Percentiles rank a stretch among this genome's conserved stretches.
Evolutionary conservation across 2,329 filamentous ascomycete species (phyloP).

Genomic region (Amauroascus verrucosus): DNA sequence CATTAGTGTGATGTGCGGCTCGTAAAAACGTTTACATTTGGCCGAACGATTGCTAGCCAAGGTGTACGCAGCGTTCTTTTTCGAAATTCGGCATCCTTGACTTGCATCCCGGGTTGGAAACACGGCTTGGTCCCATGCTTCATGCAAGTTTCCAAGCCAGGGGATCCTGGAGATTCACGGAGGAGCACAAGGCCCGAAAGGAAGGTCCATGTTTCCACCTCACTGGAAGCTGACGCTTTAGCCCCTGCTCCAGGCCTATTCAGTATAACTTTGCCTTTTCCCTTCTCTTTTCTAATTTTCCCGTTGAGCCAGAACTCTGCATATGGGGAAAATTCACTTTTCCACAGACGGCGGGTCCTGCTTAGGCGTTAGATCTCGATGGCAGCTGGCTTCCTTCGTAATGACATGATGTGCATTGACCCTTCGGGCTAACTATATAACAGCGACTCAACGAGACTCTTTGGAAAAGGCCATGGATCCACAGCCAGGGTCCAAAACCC

Average conservation of each 20-base stretch:
- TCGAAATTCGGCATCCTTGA: conserved; percentile 2
- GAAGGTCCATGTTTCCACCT: not conserved
- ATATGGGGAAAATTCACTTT: not conserved
- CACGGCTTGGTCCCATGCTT: not conserved
- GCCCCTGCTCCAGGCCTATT: not conserved
- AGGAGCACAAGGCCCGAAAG: not conserved
- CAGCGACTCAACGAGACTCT: not conserved
- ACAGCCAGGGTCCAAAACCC: too few species aligned
- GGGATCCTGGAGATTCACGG: not conserved
- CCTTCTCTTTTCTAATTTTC: not conserved
- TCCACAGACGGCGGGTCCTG: not conserved
- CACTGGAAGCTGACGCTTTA: not conserved
- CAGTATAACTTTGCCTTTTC: not conserved
- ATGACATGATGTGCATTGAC: not conserved
- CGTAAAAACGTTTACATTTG: not conserved
- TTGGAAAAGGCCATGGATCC: not conserved
- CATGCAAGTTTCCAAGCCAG: not conserved
- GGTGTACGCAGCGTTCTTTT: not conserved
- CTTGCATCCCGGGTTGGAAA: conserved; percentile 1
- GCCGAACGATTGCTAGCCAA: conserved; percentile 1
- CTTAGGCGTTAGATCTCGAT: not conserved
- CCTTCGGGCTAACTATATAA: not conserved
- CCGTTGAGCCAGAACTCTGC: not conserved
- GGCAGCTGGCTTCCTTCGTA: not conserved
- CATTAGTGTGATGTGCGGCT: not conserved